These are phyloP conservation scores for Dothistroma septosporum DNA, from an alignment of 2,329 filamentous ascomycete species.

Conservation along the genomic window DNA sequence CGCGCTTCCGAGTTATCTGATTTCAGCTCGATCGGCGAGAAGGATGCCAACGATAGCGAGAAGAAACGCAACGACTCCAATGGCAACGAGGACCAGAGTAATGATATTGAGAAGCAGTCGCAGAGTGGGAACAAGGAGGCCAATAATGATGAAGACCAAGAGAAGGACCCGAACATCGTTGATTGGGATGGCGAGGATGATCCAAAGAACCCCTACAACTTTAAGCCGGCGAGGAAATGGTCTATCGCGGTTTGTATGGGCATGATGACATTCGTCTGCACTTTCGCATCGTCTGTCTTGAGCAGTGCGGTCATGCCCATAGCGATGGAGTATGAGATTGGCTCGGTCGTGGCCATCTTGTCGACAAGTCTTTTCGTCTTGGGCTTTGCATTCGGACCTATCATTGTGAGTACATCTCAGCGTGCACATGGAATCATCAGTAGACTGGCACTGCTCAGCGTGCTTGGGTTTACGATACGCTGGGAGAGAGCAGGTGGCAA, in stretches of 20 bases:
- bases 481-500: background rate
- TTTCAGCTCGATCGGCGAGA: conserved; percentile 2
- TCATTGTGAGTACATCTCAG: conserved; percentile 1
- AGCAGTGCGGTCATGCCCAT: conserved; percentile 18
- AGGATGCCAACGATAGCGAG: background rate
- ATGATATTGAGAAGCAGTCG: conserved; percentile 17
- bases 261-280: conserved; percentile 38
- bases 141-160: conserved; percentile 9
- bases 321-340: conserved; percentile 22
- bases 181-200: conserved; percentile 25
- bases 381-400: conserved; percentile 15
- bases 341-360: conserved; percentile 26
- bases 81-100: conserved; percentile 5
- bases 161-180: conserved; percentile 23
- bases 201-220: conserved; percentile 23
- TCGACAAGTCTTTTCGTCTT: conserved; percentile 26
- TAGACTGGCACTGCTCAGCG: background rate
- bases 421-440: background rate
- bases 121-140: conserved; percentile 6
- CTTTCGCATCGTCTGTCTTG: conserved; percentile 49
- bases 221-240: conserved; percentile 21
- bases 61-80: conserved; percentile 7
- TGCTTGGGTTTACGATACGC: background rate
- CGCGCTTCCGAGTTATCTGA: conserved; percentile 7
- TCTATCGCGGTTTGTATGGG: conserved; percentile 24